Evolutionary conservation across 2,329 filamentous ascomycete genomes (phyloP).

Genomic region (Monilinia aucupariae): DNA sequence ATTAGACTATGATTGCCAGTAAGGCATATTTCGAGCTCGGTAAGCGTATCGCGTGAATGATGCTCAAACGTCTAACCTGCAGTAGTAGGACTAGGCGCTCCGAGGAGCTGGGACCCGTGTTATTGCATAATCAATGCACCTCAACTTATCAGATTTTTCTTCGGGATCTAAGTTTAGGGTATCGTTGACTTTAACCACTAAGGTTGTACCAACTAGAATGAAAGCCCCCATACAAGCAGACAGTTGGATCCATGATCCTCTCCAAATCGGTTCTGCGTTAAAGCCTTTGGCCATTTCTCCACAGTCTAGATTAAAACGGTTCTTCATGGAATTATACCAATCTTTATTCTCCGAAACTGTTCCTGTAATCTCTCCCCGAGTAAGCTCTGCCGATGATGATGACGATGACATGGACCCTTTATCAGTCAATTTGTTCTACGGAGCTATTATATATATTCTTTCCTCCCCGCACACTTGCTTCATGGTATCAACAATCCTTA

Average conservation of each 20-base stretch:
- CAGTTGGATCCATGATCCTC: not conserved
- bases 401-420: not conserved
- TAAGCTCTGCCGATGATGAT: not conserved
- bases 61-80: no score
- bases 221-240: not conserved
- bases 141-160: not conserved
- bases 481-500: not conserved
- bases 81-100: no score
- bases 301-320: not conserved
- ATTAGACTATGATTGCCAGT: no score
- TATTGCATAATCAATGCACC: no score
- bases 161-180: not conserved
- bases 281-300: not conserved
- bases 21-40: no score
- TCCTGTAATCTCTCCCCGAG: constrained; percentile 4
- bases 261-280: not conserved
- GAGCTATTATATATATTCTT: not conserved
- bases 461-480: not conserved
- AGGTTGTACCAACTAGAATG: no score
- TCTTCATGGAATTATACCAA: not conserved
- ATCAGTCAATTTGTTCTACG: not conserved
- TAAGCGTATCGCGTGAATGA: no score
- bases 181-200: no score
- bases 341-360: not conserved
- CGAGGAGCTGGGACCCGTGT: no score